These are phyloP conservation scores for Hypoxylon sp. DNA, from an alignment of 2,329 filamentous ascomycete genomes.

Conservation along the genomic window DNA sequence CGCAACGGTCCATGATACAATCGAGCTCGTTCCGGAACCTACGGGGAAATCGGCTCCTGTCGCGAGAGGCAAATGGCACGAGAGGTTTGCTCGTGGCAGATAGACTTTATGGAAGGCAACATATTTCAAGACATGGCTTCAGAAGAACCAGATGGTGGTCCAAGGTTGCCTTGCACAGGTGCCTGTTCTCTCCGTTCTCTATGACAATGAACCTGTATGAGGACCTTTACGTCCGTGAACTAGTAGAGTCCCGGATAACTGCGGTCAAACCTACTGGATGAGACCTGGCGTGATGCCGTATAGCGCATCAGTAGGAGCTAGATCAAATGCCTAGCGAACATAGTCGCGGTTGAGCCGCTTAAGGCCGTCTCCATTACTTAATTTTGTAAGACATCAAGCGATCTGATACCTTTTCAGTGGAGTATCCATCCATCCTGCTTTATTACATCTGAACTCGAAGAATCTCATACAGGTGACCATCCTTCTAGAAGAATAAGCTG, in stretches of 20 bases:
- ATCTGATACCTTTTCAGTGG: not conserved
- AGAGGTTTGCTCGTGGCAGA: conserved; percentile 67
- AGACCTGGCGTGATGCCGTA: not conserved
- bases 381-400: not conserved
- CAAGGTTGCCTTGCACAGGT: not conserved
- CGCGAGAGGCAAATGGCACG: conserved; percentile 71
- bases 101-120: conserved; percentile 3
- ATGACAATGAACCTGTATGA: not conserved
- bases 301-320: not conserved
- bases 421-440: not conserved
- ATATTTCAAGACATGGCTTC: not conserved
- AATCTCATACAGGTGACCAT: not conserved
- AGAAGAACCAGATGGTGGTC: not conserved
- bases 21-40: conserved; percentile 68
- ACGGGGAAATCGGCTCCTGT: conserved; percentile 52
- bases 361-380: not conserved
- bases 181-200: not conserved
- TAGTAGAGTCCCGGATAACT: not conserved
- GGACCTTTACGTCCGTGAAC: not conserved
- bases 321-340: not conserved
- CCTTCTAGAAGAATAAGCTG: not conserved
- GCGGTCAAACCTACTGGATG: not conserved
- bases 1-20: conserved; percentile 72
- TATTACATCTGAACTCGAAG: not conserved
- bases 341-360: not conserved